Evolutionary conservation across 2,329 filamentous ascomycete species (phyloP).

Genomic region (Ceratocystis albifundus): DNA sequence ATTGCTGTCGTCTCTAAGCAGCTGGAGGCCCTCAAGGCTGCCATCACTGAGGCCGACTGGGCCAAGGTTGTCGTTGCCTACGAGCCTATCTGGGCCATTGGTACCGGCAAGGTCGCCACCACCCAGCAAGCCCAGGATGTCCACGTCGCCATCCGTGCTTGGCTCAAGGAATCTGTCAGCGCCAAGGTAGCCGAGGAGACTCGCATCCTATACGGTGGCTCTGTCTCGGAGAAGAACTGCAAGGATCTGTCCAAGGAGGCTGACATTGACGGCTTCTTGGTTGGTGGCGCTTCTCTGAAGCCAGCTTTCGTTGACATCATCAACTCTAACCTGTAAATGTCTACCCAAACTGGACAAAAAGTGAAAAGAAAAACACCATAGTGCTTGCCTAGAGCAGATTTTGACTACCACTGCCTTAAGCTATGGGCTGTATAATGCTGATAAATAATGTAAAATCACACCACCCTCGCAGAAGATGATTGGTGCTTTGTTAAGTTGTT

Average conservation of each 20-base stretch:
- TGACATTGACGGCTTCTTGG: constrained; percentile 96
- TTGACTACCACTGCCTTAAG: not conserved
- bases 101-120: constrained; percentile 85
- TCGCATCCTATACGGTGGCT: constrained; percentile 91
- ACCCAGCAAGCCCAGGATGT: constrained; percentile 88
- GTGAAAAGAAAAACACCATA: not conserved
- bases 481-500: not conserved
- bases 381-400: not conserved
- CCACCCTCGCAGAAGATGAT: not conserved
- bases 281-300: constrained; percentile 93
- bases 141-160: constrained; percentile 80
- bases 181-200: constrained; percentile 71
- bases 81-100: constrained; percentile 95
- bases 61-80: constrained; percentile 91
- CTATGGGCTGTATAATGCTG: constrained; percentile 24
- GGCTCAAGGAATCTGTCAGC: constrained; percentile 69
- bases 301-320: constrained; percentile 64
- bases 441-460: constrained; percentile 23
- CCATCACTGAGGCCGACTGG: constrained; percentile 63
- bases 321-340: constrained; percentile 43
- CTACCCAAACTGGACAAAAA: constrained; percentile 15
- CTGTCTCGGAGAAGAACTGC: constrained; percentile 97
- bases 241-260: constrained; percentile 78
- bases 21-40: constrained; percentile 66
- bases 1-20: constrained; percentile 76